Evolutionary conservation across 176 grass and related monocot species (phyloP).

Genomic region (Sorghum bicolor): Sorghum_bicolor_NCBIv3 NC_012879.2:45926501-45927000

Average conservation of each 20-base stretch:
- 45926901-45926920: too few species aligned
- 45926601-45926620: constrained; percentile 79
- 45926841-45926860: constrained; percentile 22
- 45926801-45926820: constrained; percentile 14
- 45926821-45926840: constrained; percentile 46
- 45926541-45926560: too few species aligned
- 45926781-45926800: background rate
- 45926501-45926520: too few species aligned
- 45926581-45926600: background rate
- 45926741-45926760: constrained; percentile 22
- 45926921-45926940: too few species aligned
- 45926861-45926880: too few species aligned
- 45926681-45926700: constrained; percentile 69
- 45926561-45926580: too few species aligned
- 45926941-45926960: too few species aligned
- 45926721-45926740: constrained; percentile 4
- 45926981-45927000: too few species aligned
- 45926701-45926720: constrained; percentile 19
- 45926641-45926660: constrained; percentile 90
- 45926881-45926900: too few species aligned
- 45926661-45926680: constrained; percentile 91
- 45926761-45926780: constrained; percentile 53
- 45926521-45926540: too few species aligned
- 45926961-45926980: too few species aligned
- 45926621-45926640: constrained; percentile 90